These are phyloP conservation scores for Physcomitrellopsis africana DNA, from an alignment of 225 moss, liverwort and hornwort genomes.

Conservation along the genomic window DNA sequence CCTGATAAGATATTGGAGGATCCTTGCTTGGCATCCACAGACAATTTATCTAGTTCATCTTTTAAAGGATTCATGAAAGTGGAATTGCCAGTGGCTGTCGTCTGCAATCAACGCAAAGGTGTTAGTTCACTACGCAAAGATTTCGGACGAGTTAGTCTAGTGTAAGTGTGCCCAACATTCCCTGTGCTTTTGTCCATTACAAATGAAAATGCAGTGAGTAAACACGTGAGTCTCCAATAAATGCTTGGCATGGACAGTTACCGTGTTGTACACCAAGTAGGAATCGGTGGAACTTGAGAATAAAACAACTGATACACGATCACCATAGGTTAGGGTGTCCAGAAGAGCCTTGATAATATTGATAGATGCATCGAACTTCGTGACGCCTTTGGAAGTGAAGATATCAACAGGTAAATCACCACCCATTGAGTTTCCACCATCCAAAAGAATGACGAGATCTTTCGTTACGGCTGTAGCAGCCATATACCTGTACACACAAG, in stretches of 20 bases:
- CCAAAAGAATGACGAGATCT: slow-evolving; percentile 40
- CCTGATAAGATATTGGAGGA: slow-evolving; percentile 36
- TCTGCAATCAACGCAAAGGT: slow-evolving; percentile 20
- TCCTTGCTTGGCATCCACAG: slow-evolving; percentile 32
- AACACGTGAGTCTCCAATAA: not conserved
- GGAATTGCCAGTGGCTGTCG: slow-evolving; percentile 23
- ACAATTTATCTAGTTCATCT: slow-evolving; percentile 11
- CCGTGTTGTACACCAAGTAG: slow-evolving; percentile 23
- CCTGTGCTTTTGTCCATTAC: not conserved
- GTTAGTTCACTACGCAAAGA: not conserved
- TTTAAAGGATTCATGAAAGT: slow-evolving; percentile 25
- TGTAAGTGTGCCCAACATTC: not conserved
- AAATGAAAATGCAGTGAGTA: not conserved
- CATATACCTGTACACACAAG: slow-evolving; percentile 39
- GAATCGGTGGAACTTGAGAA: slow-evolving; percentile 36
- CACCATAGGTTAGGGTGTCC: slow-evolving; percentile 47
- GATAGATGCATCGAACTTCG: slow-evolving; percentile 40
- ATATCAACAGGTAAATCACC: slow-evolving; percentile 38
- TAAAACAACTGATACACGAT: slow-evolving; percentile 44
- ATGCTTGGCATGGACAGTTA: slow-evolving; percentile 21
- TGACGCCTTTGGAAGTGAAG: not conserved
- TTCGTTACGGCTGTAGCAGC: slow-evolving; percentile 49
- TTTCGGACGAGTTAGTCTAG: not conserved
- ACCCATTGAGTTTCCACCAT: slow-evolving; percentile 57
- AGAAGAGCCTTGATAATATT: slow-evolving; percentile 49